Percentiles rank a stretch among this genome's conserved stretches.
Evolutionary conservation across 2,329 filamentous ascomycete genomes (phyloP).

Genomic region (Aspergillus piperis): DNA sequence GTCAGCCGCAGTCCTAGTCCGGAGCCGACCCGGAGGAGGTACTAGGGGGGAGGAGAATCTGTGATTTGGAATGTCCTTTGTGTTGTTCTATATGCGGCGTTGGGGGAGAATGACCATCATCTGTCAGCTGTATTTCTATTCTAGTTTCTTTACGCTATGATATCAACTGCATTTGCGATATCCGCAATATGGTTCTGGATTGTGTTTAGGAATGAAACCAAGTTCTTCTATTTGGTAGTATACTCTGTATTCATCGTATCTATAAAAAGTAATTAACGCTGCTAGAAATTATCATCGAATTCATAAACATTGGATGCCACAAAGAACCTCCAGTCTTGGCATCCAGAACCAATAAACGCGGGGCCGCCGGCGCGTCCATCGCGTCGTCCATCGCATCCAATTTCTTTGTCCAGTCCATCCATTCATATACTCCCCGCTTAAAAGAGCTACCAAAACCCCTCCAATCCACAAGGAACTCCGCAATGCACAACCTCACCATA

Average conservation of each 20-base stretch:
- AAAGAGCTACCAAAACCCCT: not conserved
- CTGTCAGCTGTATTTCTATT: slow-evolving; percentile 20
- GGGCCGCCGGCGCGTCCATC: slow-evolving; percentile 14
- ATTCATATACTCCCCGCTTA: not conserved
- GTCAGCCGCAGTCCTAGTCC: slow-evolving; percentile 81
- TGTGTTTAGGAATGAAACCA: no score
- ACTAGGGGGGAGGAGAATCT: slow-evolving; percentile 43
- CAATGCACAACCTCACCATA: not conserved
- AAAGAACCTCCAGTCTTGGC: slow-evolving; percentile 16
- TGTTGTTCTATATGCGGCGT: slow-evolving; percentile 20
- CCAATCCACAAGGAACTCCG: not conserved
- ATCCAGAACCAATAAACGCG: slow-evolving; percentile 1
- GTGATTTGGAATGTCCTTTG: slow-evolving; percentile 14
- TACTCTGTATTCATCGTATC: no score
- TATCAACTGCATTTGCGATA: slow-evolving; percentile 27
- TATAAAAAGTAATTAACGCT: no score
- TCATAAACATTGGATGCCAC: not conserved
- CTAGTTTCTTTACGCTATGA: slow-evolving; percentile 25
- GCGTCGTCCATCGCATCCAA: slow-evolving; percentile 9
- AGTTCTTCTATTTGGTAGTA: no score
- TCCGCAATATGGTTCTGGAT: not conserved
- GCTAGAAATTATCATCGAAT: not conserved
- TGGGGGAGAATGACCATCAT: slow-evolving; percentile 20
- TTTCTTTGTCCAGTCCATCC: not conserved
- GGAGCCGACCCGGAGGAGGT: slow-evolving; percentile 74